Evolutionary conservation across 2,329 filamentous ascomycete species (phyloP), one percentile per base, ranked within the genome.

Genomic region (Alternaria sp.): DNA sequence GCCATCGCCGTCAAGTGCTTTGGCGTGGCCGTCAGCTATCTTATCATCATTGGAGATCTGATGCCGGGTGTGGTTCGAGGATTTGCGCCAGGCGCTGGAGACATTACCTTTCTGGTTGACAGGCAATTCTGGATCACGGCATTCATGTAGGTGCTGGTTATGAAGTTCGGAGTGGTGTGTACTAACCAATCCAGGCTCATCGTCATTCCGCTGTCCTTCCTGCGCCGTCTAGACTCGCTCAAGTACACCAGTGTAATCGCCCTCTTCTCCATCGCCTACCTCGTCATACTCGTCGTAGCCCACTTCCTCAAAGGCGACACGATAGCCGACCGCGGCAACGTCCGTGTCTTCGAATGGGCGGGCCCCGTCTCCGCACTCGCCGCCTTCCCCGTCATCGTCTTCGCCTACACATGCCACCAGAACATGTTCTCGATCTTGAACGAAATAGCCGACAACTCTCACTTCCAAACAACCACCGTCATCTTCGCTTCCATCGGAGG

Each of bases 341-440:
- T 99, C 63, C 88, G 92, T 53, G 83, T 93, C 28, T 85, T 97
- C 66, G 83, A 88, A 65, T 97, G 93, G 90, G 90, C 89, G 46
- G 93, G 95, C 8, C 86, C 92, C 4, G 85, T 97, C 10, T 87
- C 91, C 37, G 90, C 92, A 7, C 84, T 99, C 57, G 93, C 93
- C 71, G 94, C 92, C 66, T 88, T 99, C 68, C 96, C 96, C 0
- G 94, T 99, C 57, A 94, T 98, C 60, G 93, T 99, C 3, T 99
- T 99, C 84, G 96, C 95, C n/a, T 99, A 98, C 79, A 99, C 96
- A 1, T 99, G 96, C 79, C 96, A 99, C 80, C 96, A 99, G 76
- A 99, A 99, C 78, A 99, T 99, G 96, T 99, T 99, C 79, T 97
- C 95, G 11, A 97, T 99, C 69, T 83, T 99, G 47, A 99, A 99